Evolutionary conservation across 768 basidiomycete species (phyloP).

Genomic region (Kockovaella imperatae): DNA sequence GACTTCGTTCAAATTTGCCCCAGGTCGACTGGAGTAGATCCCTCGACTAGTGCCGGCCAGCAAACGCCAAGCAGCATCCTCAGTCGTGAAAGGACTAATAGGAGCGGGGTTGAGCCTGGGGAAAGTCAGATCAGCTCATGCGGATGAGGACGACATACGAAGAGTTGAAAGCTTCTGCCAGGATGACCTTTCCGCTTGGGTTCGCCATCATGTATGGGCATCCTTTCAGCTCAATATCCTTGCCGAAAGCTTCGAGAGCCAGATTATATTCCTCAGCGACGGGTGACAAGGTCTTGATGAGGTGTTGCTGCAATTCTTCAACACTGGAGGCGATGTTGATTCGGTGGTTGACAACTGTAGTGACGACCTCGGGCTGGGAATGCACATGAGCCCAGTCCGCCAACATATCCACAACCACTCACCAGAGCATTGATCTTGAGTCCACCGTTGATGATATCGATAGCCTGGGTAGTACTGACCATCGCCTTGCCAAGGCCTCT

Average conservation of each 20-base stretch:
- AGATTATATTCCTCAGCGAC: conserved; percentile 32
- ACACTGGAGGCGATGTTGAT: conserved; percentile 37
- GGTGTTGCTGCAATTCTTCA: conserved; percentile 26
- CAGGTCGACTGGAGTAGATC: conserved; percentile 21
- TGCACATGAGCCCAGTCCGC: background rate
- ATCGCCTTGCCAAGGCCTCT: conserved; percentile 17
- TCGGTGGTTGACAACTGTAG: conserved; percentile 39
- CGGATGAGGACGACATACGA: conserved; percentile 11
- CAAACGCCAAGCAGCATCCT: conserved; percentile 30
- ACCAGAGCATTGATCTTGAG: conserved; percentile 33
- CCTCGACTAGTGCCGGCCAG: conserved; percentile 28
- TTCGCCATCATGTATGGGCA: conserved; percentile 6
- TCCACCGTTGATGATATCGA: conserved; percentile 35
- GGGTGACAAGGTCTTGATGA: conserved; percentile 16
- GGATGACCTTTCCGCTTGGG: conserved; percentile 28
- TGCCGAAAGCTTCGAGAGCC: conserved; percentile 29
- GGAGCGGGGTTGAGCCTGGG: conserved; percentile 33
- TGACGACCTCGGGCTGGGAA: conserved; percentile 29
- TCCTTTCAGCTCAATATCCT: conserved; percentile 11
- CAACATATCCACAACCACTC: conserved; percentile 1
- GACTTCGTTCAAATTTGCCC: conserved; percentile 6
- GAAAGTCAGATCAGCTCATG: background rate
- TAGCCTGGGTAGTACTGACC: conserved; percentile 34
- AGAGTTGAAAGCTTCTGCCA: conserved; percentile 26
- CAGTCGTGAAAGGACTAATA: conserved; percentile 27